A percentile compares a stretch with the other conserved stretches of the same genome.
These are phyloP conservation scores for Waitea zeae DNA, from an alignment of 1,284 basidiomycete species.

Conservation along the genomic window DNA sequence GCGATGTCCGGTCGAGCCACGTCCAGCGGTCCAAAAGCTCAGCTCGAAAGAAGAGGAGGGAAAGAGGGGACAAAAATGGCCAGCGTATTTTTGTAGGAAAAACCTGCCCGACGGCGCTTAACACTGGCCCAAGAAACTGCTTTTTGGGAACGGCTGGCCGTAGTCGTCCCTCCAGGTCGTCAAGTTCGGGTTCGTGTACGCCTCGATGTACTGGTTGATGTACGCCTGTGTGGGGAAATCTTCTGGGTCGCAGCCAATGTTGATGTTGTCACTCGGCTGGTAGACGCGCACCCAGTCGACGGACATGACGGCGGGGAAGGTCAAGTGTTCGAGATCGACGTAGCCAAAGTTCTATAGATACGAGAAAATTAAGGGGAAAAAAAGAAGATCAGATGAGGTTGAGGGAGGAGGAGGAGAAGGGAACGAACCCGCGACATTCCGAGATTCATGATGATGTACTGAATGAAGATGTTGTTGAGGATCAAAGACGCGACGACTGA, in stretches of 20 bases:
- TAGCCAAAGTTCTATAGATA: conserved; percentile 71
- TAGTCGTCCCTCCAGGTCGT: conserved; percentile 28
- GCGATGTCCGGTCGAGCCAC: too few relatives aligned
- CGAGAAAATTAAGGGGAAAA: too few relatives aligned
- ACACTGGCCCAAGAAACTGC: conserved; percentile 32
- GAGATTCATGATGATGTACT: conserved; percentile 70
- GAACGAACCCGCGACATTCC: too few relatives aligned
- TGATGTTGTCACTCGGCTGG: conserved; percentile 46
- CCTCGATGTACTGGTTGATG: conserved; percentile 39
- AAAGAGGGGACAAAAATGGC: too few relatives aligned
- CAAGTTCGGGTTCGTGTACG: conserved; percentile 21
- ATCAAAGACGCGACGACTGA: neutral
- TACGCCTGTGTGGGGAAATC: conserved; percentile 65
- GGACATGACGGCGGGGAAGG: conserved; percentile 54
- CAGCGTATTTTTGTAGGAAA: too few relatives aligned
- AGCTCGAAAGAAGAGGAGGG: too few relatives aligned
- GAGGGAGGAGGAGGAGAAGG: too few relatives aligned
- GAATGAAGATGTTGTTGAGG: neutral
- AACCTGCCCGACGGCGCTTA: too few relatives aligned
- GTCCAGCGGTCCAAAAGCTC: too few relatives aligned
- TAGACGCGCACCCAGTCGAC: conserved; percentile 81
- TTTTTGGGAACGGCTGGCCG: conserved; percentile 44
- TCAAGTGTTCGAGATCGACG: conserved; percentile 47
- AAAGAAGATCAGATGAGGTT: too few relatives aligned
- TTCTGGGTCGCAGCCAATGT: conserved; percentile 71